These are phyloP conservation scores for Auricularia sp. DNA, from an alignment of 768 basidiomycete genomes.

Conservation along the genomic window DNA sequence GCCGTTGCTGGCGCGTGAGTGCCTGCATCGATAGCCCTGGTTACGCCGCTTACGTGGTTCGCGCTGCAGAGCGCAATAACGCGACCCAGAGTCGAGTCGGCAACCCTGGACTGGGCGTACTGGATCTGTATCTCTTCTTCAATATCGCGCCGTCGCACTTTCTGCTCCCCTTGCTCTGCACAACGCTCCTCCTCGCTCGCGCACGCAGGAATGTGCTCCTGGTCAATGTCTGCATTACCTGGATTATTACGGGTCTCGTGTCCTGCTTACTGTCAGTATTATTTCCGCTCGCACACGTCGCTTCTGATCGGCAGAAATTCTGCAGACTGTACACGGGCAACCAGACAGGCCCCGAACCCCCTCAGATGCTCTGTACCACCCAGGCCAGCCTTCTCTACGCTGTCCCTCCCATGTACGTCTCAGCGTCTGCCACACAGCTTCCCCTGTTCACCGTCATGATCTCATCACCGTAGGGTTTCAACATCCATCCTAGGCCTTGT, in stretches of 20 bases:
- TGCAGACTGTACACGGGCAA: constrained; percentile 34
- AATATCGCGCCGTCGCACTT: constrained; percentile 44
- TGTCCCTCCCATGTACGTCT: constrained; percentile 36
- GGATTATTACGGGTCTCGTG: constrained; percentile 38
- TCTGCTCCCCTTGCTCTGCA: constrained; percentile 34
- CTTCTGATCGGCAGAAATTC: not conserved
- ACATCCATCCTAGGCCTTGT: constrained; percentile 34
- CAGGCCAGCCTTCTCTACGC: constrained; percentile 41
- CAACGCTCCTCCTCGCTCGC: constrained; percentile 30
- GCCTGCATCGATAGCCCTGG: not conserved
- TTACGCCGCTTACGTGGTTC: not conserved
- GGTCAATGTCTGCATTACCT: constrained; percentile 35
- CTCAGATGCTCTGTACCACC: constrained; percentile 32
- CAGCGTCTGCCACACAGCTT: not conserved
- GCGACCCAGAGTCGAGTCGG: not conserved
- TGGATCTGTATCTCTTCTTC: constrained; percentile 23
- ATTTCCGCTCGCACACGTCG: not conserved
- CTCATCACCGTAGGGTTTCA: constrained; percentile 25
- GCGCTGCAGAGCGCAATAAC: not conserved
- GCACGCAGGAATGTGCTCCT: constrained; percentile 36
- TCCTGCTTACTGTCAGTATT: constrained; percentile 11
- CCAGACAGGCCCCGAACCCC: constrained; percentile 35
- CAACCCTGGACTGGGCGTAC: not conserved
- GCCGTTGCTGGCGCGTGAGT: constrained; percentile 2
- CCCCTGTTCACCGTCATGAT: not conserved